These are phyloP conservation scores for Xylariaceae sp. DNA, from an alignment of 2,329 filamentous ascomycete genomes.

Conservation along the genomic window DNA sequence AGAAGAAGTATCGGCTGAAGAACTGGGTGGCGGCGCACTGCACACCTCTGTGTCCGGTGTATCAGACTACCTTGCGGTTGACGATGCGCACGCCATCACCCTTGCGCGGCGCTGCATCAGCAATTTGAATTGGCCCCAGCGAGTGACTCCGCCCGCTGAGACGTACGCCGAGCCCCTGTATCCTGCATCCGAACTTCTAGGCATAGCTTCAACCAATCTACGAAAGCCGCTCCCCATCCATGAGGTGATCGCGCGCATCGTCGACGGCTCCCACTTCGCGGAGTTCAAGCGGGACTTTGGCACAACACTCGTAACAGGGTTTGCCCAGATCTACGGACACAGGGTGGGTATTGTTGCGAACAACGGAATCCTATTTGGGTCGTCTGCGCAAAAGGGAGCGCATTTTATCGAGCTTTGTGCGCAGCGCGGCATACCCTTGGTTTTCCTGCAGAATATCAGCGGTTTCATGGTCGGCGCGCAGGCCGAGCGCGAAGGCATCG, in stretches of 20 bases:
- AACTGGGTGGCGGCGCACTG: slow-evolving; percentile 83
- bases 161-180: slow-evolving; percentile 73
- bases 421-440: slow-evolving; percentile 80
- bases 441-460: slow-evolving; percentile 94
- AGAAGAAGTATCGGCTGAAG: slow-evolving; percentile 84
- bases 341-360: slow-evolving; percentile 92
- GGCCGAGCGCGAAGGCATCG: slow-evolving; percentile 90
- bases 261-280: slow-evolving; percentile 83
- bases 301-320: slow-evolving; percentile 83
- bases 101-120: slow-evolving; percentile 77
- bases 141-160: slow-evolving; percentile 35
- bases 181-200: slow-evolving; percentile 71
- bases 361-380: slow-evolving; percentile 90
- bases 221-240: slow-evolving; percentile 80
- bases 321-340: slow-evolving; percentile 84
- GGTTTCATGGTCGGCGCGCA: slow-evolving; percentile 97
- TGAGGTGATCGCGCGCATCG: slow-evolving; percentile 87
- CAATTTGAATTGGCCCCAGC: slow-evolving; percentile 82
- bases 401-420: slow-evolving; percentile 96
- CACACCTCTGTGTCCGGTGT: slow-evolving; percentile 90
- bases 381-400: slow-evolving; percentile 85
- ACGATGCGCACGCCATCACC: slow-evolving; percentile 86
- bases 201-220: slow-evolving; percentile 87
- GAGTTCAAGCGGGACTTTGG: slow-evolving; percentile 96
- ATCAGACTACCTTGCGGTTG: slow-evolving; percentile 89